Evolutionary conservation across 768 basidiomycete genomes (phyloP), one percentile per base, ranked within the genome.

Genomic region (Calocera viscosa): DNA sequence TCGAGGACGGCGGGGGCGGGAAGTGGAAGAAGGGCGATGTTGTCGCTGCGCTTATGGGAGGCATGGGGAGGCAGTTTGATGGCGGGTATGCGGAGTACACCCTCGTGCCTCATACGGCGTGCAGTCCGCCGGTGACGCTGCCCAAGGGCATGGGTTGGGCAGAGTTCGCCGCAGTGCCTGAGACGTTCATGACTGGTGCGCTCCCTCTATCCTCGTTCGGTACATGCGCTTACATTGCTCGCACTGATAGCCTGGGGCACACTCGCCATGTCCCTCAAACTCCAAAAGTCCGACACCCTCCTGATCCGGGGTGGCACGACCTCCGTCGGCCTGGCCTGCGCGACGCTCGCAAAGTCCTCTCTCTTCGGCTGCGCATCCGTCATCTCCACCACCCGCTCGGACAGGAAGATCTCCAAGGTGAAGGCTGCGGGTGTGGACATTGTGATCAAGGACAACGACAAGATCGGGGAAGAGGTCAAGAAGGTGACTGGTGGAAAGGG

Each of bases 291-390:
- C 24, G 41, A 66, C 12, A 66, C 40, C 16, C 65, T 66, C 19
- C 41, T 66, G 11, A 53, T 66, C 28, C 65, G 65, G 30, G 65
- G 65, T n/a, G 65, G 65, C 11, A 66, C 65, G 41, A 49, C 65
- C 3, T 47, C 65, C 2, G n/a, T 66, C 19, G 65, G 65, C 19
- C 65, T 49, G 43, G 49, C 49, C 16, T 38, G 40, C 41, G 47
- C 47, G 28, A 32, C 39, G n/a, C 43, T 66, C n/a, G 65, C 65
- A 26, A 53, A 49, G 41, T 26, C 32, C 34, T 26, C 32, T 26
- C 35, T 38, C 35, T 38, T 38, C 35, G 35, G 35, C 35, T 38
- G 35, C 35, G 14, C 35, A 5, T 38, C 35, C 35, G 35, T 38
- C 35, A 38, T 38, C 35, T 38, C 35, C 7, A 38, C 35, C 35